A percentile compares a stretch with the other conserved stretches of the same genome.
Conservation (phyloP, 2,329 filamentous ascomycete species). For the Macrophomina pseudophaseolina region DNA sequence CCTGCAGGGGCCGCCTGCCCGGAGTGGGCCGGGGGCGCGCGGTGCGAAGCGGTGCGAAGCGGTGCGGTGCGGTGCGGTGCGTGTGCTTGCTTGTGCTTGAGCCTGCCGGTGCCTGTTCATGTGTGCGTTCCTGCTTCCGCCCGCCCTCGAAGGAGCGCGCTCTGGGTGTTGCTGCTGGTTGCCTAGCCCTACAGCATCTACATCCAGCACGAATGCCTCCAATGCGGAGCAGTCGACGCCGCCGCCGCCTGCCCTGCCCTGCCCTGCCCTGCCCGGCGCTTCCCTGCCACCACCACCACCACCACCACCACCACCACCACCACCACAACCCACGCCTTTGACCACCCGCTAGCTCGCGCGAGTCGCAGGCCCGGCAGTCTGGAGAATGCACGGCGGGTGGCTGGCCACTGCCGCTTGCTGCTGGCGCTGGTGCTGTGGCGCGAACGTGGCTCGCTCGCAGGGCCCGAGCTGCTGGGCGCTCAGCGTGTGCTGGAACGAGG, state of each 20-base stretch:
- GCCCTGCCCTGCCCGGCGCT: too few relatives aligned
- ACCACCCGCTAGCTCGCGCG: neutral
- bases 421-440: conserved; percentile 14
- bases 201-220: neutral
- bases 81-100: neutral
- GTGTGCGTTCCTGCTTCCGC: conserved; percentile 14
- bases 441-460: conserved; percentile 5
- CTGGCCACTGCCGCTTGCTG: neutral
- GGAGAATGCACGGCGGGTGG: conserved; percentile 19
- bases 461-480: conserved; percentile 6
- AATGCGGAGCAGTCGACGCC: conserved; percentile 6
- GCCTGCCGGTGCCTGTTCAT: neutral
- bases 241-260: neutral
- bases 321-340: neutral
- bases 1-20: conserved; percentile 10
- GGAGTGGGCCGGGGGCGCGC: conserved; percentile 8
- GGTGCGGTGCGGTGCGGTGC: neutral
- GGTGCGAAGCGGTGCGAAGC: neutral
- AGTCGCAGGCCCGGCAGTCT: conserved; percentile 6
- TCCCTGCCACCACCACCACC: neutral
- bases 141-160: neutral
- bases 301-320: neutral
- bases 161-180: neutral
- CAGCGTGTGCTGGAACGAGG: neutral
- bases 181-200: neutral